A percentile compares a stretch with the other conserved stretches of the same genome.
These are phyloP conservation scores for Xylariaceae sp. DNA, from an alignment of 2,329 filamentous ascomycete species.

Conservation along the genomic window DNA sequence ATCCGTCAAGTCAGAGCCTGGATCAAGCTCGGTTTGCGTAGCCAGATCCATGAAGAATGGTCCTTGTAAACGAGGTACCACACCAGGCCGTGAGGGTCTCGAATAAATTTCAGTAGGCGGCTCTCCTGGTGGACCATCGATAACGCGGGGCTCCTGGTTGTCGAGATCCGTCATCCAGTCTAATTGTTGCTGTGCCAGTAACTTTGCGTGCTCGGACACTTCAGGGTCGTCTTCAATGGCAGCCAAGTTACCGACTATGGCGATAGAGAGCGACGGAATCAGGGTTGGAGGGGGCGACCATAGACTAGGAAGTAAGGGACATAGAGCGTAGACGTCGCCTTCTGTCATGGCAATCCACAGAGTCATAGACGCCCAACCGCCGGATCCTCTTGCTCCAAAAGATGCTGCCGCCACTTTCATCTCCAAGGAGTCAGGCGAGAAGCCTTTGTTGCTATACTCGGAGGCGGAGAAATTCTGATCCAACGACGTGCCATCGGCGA, in stretches of 20 bases:
- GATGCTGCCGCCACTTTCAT: conserved; percentile 90
- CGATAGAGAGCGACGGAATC: conserved; percentile 75
- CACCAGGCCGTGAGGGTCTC: conserved; percentile 52
- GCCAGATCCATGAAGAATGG: conserved; percentile 55
- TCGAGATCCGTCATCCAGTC: conserved; percentile 65
- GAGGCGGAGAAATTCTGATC: conserved; percentile 78
- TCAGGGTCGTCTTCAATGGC: conserved; percentile 55
- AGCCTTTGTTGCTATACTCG: conserved; percentile 69
- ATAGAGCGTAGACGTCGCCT: conserved; percentile 89
- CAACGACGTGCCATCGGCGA: conserved; percentile 75
- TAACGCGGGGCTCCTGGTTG: conserved; percentile 53
- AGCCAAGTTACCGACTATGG: conserved; percentile 69
- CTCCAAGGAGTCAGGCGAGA: conserved; percentile 83
- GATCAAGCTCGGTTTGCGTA: conserved; percentile 49
- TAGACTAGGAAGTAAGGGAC: conserved; percentile 78
- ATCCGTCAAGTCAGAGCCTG: conserved; percentile 54
- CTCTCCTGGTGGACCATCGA: conserved; percentile 47
- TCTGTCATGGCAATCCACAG: conserved; percentile 94
- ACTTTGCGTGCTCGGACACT: conserved; percentile 47
- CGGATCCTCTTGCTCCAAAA: conserved; percentile 62
- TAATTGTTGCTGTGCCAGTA: conserved; percentile 58
- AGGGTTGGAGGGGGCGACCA: conserved; percentile 76
- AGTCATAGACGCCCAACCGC: conserved; percentile 94
- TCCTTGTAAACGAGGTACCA: conserved; percentile 56
- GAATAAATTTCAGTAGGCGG: conserved; percentile 50